Base-by-base conservation (phyloP, 805 yeast genomes). In the Lipomyces japonicus region DNA sequence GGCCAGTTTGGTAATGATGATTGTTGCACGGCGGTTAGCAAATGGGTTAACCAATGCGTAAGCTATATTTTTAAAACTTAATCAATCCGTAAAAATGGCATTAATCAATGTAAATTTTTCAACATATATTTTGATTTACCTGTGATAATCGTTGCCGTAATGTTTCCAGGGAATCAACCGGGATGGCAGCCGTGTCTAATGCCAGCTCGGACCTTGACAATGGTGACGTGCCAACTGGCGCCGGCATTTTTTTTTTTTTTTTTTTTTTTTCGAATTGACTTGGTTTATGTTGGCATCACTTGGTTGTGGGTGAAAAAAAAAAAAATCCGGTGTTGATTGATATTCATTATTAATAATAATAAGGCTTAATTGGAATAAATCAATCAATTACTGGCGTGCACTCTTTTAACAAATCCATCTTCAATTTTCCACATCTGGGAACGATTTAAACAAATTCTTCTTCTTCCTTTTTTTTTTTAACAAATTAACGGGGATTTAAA, bases 61-160 rank as follows among this genome's bases (percentile, higher is more conserved):
- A 44, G 42, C 51, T 45, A 12, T 18, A 32, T 14, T 23, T 39
- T 38, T 6, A 16, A 16, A n/a, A n/a, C n/a, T n/a, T n/a, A n/a
- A 39, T 16, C 18, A 19, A 40, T 25, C 25, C 19, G 35, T 21
- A 42, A 38, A 12, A 31, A 24, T 21, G 18, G 45, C 4, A 28
- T 6, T 22, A 39, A 31, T 7, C 44, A 42, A 19, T 50, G 55
- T 14, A 31, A 31, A 1, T n/a, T n/a, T n/a, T n/a, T n/a, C n/a
- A n/a, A n/a, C n/a, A n/a, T n/a, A n/a, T n/a, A n/a, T 45, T 34
- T 34, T 21, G n/a, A 37, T 60, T n/a, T 30, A 73, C 64, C 55
- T 81, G 86, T 0, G 84, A 75, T 12, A 82, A 65, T 37, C 86
- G 70, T 60, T 82, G 74, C 51, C 89, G 65, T 3, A 82, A 67